phyloP scores from a whole-genome alignment of 1,139 yeast genomes.

The Ogataea hybrid region DNA sequence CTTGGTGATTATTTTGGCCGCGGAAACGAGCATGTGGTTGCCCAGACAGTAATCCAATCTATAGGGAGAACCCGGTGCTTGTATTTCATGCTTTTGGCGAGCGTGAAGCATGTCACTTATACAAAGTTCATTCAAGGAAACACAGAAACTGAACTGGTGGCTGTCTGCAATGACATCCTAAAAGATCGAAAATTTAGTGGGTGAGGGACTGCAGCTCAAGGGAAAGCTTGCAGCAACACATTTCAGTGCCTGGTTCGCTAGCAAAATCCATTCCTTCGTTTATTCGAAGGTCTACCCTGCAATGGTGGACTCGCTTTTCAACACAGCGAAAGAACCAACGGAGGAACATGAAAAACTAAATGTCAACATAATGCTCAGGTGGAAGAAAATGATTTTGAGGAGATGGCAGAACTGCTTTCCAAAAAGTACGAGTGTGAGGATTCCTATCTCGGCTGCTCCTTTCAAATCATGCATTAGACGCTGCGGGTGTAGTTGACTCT shows the following conservation, averaged over 20 bases:
- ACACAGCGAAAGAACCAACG: conserved; percentile 10
- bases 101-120: conserved; percentile 20
- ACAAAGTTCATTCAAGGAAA: conserved; percentile 10
- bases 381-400: neutral
- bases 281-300: conserved; percentile 5
- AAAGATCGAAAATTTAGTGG: conserved; percentile 3
- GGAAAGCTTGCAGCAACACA: conserved; percentile 43
- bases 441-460: neutral
- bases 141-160: conserved; percentile 7
- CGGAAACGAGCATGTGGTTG: conserved; percentile 41
- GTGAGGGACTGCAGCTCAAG: conserved; percentile 24
- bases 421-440: neutral
- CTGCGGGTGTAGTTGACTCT: conserved; percentile 9
- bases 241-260: conserved; percentile 52
- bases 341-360: neutral
- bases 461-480: neutral
- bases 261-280: conserved; percentile 30
- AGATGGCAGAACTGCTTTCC: neutral
- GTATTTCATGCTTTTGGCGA: conserved; percentile 6
- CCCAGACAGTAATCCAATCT: conserved; percentile 42
- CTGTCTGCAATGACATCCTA: conserved; percentile 2
- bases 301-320: conserved; percentile 5
- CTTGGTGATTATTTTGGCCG: conserved; percentile 19
- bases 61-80: conserved; percentile 41
- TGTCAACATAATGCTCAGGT: neutral